Percentiles rank a stretch among this genome's conserved stretches.
These are phyloP conservation scores for Alloteropsis semialata DNA, from an alignment of 176 grass and related monocot genomes.

Conservation along the genomic window DNA sequence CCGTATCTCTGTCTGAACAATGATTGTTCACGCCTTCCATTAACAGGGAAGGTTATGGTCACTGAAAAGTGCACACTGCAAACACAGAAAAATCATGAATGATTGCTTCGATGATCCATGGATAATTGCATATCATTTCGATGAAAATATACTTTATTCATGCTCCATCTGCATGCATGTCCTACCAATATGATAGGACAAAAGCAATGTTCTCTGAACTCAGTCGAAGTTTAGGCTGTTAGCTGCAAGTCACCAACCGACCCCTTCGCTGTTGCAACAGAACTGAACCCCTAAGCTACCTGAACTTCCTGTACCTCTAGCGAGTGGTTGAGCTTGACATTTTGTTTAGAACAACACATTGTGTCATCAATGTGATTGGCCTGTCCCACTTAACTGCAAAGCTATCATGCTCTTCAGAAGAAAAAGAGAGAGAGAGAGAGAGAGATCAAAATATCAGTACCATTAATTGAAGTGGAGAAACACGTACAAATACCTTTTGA, in stretches of 20 bases:
- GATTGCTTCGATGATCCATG: neutral
- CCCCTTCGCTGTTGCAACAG: neutral
- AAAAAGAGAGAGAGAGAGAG: too few relatives aligned
- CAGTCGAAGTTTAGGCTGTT: neutral
- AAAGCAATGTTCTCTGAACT: neutral
- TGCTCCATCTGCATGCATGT: neutral
- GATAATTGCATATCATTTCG: neutral
- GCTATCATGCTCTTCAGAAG: neutral
- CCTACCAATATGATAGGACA: neutral
- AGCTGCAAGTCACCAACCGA: neutral
- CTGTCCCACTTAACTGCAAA: neutral
- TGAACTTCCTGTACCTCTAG: slow-evolving; percentile 19
- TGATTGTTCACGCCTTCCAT: neutral
- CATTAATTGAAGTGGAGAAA: neutral
- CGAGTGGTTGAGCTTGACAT: neutral
- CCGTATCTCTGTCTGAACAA: neutral
- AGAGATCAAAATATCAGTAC: neutral
- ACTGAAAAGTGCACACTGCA: neutral
- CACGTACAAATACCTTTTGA: neutral
- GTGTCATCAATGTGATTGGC: neutral
- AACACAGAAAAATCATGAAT: neutral
- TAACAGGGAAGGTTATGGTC: neutral
- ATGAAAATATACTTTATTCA: neutral
- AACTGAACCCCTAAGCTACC: neutral
- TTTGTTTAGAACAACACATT: neutral